Conservation (phyloP, 1,139 yeast species). For the Blastobotrys persicus region DNA sequence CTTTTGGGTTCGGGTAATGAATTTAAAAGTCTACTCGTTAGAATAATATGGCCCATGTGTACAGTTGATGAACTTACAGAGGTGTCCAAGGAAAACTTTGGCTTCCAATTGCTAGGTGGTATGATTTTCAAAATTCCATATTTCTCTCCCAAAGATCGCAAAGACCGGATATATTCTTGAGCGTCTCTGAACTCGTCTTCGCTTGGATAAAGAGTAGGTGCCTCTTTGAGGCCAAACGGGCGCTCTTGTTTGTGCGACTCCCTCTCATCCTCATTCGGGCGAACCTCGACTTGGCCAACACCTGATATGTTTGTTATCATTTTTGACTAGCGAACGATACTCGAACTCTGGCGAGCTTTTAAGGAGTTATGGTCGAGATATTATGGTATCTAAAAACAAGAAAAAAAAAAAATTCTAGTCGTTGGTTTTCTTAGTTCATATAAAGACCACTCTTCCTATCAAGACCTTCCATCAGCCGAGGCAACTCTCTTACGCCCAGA, state of each 20-base stretch:
- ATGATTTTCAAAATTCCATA: conserved; percentile 74
- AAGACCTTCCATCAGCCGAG: too few relatives aligned
- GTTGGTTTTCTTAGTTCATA: not conserved
- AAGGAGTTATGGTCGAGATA: not conserved
- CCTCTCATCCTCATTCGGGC: conserved; percentile 19
- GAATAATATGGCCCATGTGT: conserved; percentile 36
- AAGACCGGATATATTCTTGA: conserved; percentile 44
- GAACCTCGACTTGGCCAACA: conserved; percentile 23
- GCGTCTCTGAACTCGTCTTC: conserved; percentile 51
- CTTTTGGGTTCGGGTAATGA: conserved; percentile 55
- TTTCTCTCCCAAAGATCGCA: conserved; percentile 46
- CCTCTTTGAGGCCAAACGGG: conserved; percentile 37
- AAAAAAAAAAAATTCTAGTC: not conserved
- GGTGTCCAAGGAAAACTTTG: conserved; percentile 46
- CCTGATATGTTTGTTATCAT: conserved; percentile 13
- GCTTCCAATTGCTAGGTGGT: conserved; percentile 48
- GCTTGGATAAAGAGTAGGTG: conserved; percentile 51
- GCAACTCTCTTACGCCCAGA: not conserved
- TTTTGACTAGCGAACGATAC: not conserved
- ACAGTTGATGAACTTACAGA: conserved; percentile 38
- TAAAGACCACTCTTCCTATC: too few relatives aligned
- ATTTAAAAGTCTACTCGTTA: conserved; percentile 37
- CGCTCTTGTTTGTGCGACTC: conserved; percentile 25
- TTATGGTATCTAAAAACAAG: not conserved
- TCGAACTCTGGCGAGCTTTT: too few relatives aligned